Evolutionary conservation across 1,139 yeast species (phyloP), one percentile per base, ranked within the genome.

Genomic region (Yamadazyma sp.): DNA sequence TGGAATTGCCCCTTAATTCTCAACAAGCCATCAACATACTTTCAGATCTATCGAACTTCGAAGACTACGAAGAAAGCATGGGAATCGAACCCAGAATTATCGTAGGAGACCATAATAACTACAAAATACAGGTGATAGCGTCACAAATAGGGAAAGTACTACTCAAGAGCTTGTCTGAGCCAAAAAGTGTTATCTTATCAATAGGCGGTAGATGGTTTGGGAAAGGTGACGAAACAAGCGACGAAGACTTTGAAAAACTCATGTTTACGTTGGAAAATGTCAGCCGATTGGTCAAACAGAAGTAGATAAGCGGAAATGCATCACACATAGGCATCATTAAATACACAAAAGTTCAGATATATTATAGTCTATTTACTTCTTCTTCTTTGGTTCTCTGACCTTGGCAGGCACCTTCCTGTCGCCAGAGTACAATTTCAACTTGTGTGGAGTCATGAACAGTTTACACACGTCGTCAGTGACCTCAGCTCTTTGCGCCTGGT

Each of bases 381-480:
- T 59, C 54, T 46, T 45, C 50, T 57, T 56, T 40, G 47, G 40
- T 48, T 65, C 75, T 59, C 78, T 79, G 46, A 68, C 74, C 62
- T 83, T 85, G 11, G 73, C 75, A 14, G 91, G 81, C 33, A 86
- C 92, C 40, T 72, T 61, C 67, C 95, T 79, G 62, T 83, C 84
- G 56, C 77, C 75, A 42, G 73, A 61, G 23, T 96, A 96, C 73
- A 79, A 82, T 37, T 78, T 79, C 57, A 89, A 77, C 60, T 83
- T 79, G 56, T 94, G 95, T 32, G 96, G 88, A 55, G 78, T 81
- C 92, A 88, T 92, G 62, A 83, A 94, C 45, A 75, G 61, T 38
- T 77, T 79, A 40, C 89, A 70, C n/a, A 69, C 64, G n/a, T 69
- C 81, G 38, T 85, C 84, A 47, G 83, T 79, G 38, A 92, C 81